phyloP scores from a whole-genome alignment of 768 basidiomycete species.

The Leucogyrophana mollusca region DNA sequence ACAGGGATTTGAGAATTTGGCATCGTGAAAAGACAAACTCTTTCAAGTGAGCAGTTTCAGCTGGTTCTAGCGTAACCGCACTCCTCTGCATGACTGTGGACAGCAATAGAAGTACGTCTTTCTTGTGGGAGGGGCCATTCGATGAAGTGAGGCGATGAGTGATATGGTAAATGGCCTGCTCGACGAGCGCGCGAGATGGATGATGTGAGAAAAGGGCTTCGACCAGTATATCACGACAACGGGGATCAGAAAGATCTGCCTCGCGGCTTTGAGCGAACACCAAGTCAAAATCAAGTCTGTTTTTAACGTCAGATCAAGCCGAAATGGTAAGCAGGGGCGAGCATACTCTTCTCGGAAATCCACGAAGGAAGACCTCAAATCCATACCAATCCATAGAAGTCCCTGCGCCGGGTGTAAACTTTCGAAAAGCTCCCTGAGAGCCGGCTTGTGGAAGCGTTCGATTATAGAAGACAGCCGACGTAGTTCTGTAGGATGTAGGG shows the following conservation, averaged over 20 bases:
- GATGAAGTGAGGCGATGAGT: slow-evolving; percentile 31
- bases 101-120: slow-evolving; percentile 37
- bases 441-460: slow-evolving; percentile 38
- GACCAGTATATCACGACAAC: slow-evolving; percentile 33
- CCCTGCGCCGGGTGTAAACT: slow-evolving; percentile 41
- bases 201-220: slow-evolving; percentile 26
- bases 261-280: slow-evolving; percentile 39
- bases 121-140: slow-evolving; percentile 17
- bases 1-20: slow-evolving; percentile 32
- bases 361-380: slow-evolving; percentile 22
- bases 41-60: slow-evolving; percentile 38
- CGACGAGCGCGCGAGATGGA: slow-evolving; percentile 28
- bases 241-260: slow-evolving; percentile 15
- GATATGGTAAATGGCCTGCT: slow-evolving; percentile 37
- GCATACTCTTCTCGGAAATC: slow-evolving; percentile 30
- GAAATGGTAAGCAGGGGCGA: background rate
- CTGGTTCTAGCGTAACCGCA: slow-evolving; percentile 20
- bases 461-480: slow-evolving; percentile 39
- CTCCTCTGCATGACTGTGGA: slow-evolving; percentile 34
- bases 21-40: slow-evolving; percentile 35
- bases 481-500: slow-evolving; percentile 36
- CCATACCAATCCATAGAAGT: slow-evolving; percentile 41
- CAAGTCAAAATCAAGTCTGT: slow-evolving; percentile 40
- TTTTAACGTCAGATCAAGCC: slow-evolving; percentile 9
- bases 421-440: slow-evolving; percentile 42